A percentile compares a stretch with the other conserved stretches of the same genome.
phyloP scores from a whole-genome alignment of 2,329 filamentous ascomycete genomes.

The Neopestalotiopsis rosae region DNA sequence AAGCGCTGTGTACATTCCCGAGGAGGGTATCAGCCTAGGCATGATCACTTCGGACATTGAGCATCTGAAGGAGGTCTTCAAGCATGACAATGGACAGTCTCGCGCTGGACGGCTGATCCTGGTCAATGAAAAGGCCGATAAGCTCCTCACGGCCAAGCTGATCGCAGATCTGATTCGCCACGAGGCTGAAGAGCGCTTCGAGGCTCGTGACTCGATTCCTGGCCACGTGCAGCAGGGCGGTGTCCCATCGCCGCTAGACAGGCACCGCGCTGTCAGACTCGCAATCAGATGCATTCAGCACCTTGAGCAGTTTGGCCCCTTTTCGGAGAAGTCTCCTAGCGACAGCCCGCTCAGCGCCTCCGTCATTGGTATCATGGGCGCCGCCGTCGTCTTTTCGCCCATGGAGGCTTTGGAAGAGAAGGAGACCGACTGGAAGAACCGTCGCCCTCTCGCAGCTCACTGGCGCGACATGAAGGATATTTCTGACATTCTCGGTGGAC shows the following conservation, averaged over 20 bases:
- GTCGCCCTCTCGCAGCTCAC: constrained; percentile 82
- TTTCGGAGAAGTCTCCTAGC: constrained; percentile 65
- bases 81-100: constrained; percentile 83
- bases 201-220: constrained; percentile 88
- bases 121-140: constrained; percentile 93
- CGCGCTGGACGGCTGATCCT: constrained; percentile 92
- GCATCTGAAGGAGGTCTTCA: constrained; percentile 85
- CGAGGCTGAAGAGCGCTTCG: constrained; percentile 89
- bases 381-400: constrained; percentile 83
- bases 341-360: constrained; percentile 74
- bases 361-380: constrained; percentile 93
- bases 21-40: constrained; percentile 92
- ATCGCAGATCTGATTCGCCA: constrained; percentile 96
- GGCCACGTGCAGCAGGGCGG: constrained; percentile 95
- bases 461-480: constrained; percentile 83
- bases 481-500: constrained; percentile 83
- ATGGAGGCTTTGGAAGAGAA: constrained; percentile 82
- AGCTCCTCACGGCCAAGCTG: constrained; percentile 88
- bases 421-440: constrained; percentile 92
- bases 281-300: constrained; percentile 95
- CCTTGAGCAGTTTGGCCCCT: constrained; percentile 76
- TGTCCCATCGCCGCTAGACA: constrained; percentile 93
- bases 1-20: constrained; percentile 92
- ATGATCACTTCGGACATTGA: constrained; percentile 92
- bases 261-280: constrained; percentile 87